Evolutionary conservation across 306 rosid genomes (phyloP).

Genomic region (Chamaecrista fasciculata): DNA sequence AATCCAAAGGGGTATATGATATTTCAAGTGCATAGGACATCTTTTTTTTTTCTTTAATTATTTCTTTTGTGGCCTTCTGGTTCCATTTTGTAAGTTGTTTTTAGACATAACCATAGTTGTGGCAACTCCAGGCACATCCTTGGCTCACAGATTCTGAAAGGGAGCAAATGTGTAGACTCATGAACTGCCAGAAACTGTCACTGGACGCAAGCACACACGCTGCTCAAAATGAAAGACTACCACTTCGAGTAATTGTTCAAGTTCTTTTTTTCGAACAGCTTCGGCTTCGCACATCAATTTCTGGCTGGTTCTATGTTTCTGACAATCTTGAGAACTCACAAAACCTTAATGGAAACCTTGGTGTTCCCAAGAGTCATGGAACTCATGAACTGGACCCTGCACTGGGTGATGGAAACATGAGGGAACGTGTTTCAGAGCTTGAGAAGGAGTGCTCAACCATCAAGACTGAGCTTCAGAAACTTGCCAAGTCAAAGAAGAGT

Average conservation of each 20-base stretch:
- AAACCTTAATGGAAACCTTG: conserved; percentile 44
- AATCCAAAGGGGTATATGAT: neutral
- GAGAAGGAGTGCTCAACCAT: conserved; percentile 74
- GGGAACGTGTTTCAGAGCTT: conserved; percentile 64
- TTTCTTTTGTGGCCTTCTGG: neutral
- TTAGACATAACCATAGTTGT: conserved; percentile 18
- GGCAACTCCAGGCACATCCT: conserved; percentile 69
- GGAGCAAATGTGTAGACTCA: conserved; percentile 80
- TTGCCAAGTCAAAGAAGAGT: conserved; percentile 58
- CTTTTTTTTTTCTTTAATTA: neutral
- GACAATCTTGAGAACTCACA: conserved; percentile 61
- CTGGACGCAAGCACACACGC: conserved; percentile 87
- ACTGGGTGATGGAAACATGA: conserved; percentile 49
- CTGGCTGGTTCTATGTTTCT: conserved; percentile 81
- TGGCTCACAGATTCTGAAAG: conserved; percentile 80
- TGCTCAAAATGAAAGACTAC: conserved; percentile 82
- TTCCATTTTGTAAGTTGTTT: conserved; percentile 4
- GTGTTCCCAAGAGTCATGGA: conserved; percentile 37
- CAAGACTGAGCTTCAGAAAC: conserved; percentile 62
- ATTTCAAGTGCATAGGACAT: neutral
- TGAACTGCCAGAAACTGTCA: conserved; percentile 83
- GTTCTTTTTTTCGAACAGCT: conserved; percentile 87
- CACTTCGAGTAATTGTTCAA: conserved; percentile 75
- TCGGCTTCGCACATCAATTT: conserved; percentile 79
- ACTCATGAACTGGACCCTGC: conserved; percentile 32